A percentile compares a stretch with the other conserved stretches of the same genome.
These are phyloP conservation scores for Rossbeevera mucosa DNA, from an alignment of 768 basidiomycete species.

Conservation along the genomic window DNA sequence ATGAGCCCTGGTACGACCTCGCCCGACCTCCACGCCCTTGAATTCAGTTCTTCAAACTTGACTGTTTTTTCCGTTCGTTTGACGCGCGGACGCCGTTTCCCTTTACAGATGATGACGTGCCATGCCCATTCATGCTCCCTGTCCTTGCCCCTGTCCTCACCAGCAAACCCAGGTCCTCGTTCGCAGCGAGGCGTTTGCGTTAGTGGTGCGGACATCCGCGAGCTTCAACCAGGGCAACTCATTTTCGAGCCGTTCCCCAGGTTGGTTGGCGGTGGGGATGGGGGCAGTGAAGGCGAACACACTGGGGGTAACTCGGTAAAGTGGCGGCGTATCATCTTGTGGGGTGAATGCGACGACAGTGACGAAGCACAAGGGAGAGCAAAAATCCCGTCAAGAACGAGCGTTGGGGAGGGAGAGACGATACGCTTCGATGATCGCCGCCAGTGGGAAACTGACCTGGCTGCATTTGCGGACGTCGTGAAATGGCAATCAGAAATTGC, in stretches of 20 bases:
- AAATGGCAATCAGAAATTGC: neutral
- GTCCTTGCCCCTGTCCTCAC: neutral
- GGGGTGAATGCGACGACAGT: neutral
- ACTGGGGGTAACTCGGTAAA: neutral
- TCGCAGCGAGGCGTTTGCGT: neutral
- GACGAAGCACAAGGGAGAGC: slow-evolving; percentile 5
- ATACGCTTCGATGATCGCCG: neutral
- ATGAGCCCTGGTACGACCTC: neutral
- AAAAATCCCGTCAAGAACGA: slow-evolving; percentile 22
- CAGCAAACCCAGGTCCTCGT: neutral
- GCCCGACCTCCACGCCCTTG: neutral
- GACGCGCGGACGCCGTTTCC: neutral
- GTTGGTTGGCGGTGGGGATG: neutral
- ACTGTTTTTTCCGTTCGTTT: neutral
- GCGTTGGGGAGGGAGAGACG: slow-evolving; percentile 12
- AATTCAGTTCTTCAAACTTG: slow-evolving; percentile 6
- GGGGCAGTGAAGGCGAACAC: neutral
- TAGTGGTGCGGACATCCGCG: slow-evolving; percentile 12
- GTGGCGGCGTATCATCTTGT: neutral
- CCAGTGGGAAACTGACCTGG: neutral
- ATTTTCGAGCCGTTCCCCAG: neutral
- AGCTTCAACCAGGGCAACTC: slow-evolving; percentile 23
- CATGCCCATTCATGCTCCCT: neutral
- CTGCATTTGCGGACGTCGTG: neutral
- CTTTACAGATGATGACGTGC: neutral